phyloP scores from a whole-genome alignment of 1,284 basidiomycete species.

The Cryptococcus jaspeensis region DNA sequence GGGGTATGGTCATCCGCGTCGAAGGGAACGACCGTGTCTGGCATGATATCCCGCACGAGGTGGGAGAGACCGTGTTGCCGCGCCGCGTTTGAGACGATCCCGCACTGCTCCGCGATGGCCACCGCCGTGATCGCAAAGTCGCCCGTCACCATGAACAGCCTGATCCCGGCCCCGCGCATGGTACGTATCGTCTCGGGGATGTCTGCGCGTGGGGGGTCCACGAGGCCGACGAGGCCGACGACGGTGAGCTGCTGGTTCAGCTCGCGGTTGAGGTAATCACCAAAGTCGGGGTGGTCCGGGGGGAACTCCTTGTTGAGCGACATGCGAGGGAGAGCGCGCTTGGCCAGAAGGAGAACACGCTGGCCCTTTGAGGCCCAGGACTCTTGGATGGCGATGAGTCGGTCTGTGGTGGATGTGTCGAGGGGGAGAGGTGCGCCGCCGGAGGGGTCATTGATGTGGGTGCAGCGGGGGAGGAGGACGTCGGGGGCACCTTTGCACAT shows the following conservation, averaged over 20 bases:
- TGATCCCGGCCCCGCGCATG: conserved; percentile 62
- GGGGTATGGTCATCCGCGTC: conserved; percentile 10
- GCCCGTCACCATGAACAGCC: conserved; percentile 71
- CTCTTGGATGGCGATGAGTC: conserved; percentile 54
- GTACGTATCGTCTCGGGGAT: conserved; percentile 57
- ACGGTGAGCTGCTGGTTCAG: conserved; percentile 56
- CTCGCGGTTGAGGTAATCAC: conserved; percentile 37
- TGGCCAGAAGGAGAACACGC: conserved; percentile 59
- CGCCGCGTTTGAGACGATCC: conserved; percentile 58
- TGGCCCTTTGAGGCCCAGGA: conserved; percentile 61
- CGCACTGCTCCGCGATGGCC: conserved; percentile 63
- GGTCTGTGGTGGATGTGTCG: conserved; percentile 28
- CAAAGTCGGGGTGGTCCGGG: conserved; percentile 50
- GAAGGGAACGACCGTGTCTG: conserved; percentile 5
- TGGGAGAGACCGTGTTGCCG: conserved; percentile 53
- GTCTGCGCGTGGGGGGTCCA: conserved; percentile 64
- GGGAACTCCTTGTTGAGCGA: conserved; percentile 24
- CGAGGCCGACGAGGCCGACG: conserved; percentile 64
- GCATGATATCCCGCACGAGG: conserved; percentile 34
- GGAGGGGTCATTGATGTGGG: conserved; percentile 48
- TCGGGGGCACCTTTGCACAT: conserved; percentile 63
- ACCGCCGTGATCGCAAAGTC: conserved; percentile 55
- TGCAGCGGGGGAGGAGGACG: conserved; percentile 58
- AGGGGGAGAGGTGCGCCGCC: conserved; percentile 52
- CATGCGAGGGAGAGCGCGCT: conserved; percentile 36